Evolutionary conservation across 352 stramenopile genomes (phyloP).

Genomic region (Globisporangium iwayamae): DNA sequence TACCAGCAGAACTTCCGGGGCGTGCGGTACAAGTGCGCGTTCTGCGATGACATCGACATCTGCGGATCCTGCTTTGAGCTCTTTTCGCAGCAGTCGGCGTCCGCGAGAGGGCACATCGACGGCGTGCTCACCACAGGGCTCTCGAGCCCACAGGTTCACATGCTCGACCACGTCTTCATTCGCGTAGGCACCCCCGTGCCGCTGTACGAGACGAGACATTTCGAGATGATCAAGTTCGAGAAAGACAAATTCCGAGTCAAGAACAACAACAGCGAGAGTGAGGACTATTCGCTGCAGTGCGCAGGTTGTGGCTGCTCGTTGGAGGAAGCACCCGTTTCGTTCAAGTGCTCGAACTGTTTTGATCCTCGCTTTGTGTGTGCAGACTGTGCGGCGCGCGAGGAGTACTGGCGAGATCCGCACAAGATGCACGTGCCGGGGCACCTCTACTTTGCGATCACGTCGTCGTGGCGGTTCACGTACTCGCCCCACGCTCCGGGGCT

Average conservation of each 20-base stretch:
- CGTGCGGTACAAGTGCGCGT: conserved; percentile 68
- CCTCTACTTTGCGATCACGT: conserved; percentile 59
- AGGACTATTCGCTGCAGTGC: conserved; percentile 13
- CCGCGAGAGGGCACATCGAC: conserved; percentile 13
- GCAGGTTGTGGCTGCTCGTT: conserved; percentile 29
- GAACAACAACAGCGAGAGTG: background rate
- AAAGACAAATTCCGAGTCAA: conserved; percentile 18
- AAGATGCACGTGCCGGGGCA: conserved; percentile 56
- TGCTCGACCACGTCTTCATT: conserved; percentile 58
- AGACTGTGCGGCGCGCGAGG: conserved; percentile 45
- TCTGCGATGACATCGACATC: conserved; percentile 70
- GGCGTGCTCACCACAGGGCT: conserved; percentile 8
- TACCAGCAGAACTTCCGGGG: conserved; percentile 48
- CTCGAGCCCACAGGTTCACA: conserved; percentile 23
- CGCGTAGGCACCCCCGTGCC: conserved; percentile 58
- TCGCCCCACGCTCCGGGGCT: conserved; percentile 23
- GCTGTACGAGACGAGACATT: conserved; percentile 58
- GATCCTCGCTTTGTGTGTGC: conserved; percentile 45
- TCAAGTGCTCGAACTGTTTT: conserved; percentile 63
- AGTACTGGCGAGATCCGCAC: conserved; percentile 43
- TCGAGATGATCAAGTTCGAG: conserved; percentile 26
- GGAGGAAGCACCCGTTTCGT: conserved; percentile 37
- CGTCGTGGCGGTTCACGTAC: conserved; percentile 36
- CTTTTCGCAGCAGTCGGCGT: conserved; percentile 26
- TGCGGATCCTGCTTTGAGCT: conserved; percentile 57